These are phyloP conservation scores for Cytospora paraplurivora DNA, from an alignment of 2,329 filamentous ascomycete genomes.

Conservation along the genomic window DNA sequence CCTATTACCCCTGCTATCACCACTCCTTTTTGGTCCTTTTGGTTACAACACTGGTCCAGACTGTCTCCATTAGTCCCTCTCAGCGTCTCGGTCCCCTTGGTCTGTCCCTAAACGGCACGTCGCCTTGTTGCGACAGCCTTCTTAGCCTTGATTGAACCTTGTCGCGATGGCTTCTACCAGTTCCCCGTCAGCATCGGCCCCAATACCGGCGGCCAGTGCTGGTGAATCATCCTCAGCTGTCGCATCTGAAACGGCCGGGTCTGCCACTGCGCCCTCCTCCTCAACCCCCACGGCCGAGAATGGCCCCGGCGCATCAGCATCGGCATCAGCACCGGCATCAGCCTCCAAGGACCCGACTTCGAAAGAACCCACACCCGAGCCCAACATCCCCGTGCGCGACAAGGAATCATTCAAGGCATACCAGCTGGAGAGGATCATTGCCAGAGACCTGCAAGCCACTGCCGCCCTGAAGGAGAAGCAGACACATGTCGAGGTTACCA, in stretches of 20 bases:
- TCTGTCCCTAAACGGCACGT: slow-evolving; percentile 20
- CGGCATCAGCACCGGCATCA: slow-evolving; percentile 15
- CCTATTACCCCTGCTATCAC: neutral
- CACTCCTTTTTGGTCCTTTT: neutral
- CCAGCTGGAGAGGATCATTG: slow-evolving; percentile 56
- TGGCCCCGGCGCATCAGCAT: slow-evolving; percentile 24
- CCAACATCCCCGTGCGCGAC: slow-evolving; percentile 46
- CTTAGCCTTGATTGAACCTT: slow-evolving; percentile 18
- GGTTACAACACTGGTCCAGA: neutral
- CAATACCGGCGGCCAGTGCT: slow-evolving; percentile 13
- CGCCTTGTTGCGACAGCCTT: slow-evolving; percentile 25
- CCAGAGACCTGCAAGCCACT: slow-evolving; percentile 56
- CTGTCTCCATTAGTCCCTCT: neutral
- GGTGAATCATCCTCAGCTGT: slow-evolving; percentile 23
- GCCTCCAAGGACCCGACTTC: slow-evolving; percentile 31
- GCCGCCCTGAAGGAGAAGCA: slow-evolving; percentile 55
- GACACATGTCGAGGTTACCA: slow-evolving; percentile 57
- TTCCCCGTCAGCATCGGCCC: slow-evolving; percentile 12
- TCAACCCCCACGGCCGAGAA: slow-evolving; percentile 38
- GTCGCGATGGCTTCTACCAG: slow-evolving; percentile 11
- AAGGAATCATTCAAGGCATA: slow-evolving; percentile 58
- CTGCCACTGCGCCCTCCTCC: slow-evolving; percentile 35
- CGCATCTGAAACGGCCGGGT: slow-evolving; percentile 14
- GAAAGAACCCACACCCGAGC: slow-evolving; percentile 33
- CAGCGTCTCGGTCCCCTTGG: neutral